Evolutionary conservation across 1,139 yeast genomes (phyloP), one percentile per base, ranked within the genome.

Genomic region (Yamadazyma sp.): DNA sequence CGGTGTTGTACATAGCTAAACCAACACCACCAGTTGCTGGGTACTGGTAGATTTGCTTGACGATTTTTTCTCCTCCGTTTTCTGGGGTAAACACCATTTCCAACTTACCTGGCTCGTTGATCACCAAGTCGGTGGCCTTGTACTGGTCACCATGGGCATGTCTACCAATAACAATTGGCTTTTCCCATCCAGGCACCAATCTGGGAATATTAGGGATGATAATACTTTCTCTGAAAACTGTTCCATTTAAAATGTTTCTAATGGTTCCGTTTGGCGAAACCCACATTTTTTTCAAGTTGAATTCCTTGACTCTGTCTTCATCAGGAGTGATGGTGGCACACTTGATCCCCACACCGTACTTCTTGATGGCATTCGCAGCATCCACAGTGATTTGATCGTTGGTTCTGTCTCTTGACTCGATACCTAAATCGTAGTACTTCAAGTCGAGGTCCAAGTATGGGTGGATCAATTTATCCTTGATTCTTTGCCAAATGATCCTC

Each of bases 261-360:
- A 90, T 86, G 34, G 97, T 90, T 51, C 97, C 97, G 65, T 90
- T 90, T 50, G 97, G 97, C 17, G 96, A 87, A 41, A 86, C 76
- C 97, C 97, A 90, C 97, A 90, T 90, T 65, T 89, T 84, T 69
- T 89, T 89, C 64, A 90, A 78, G 45, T 76, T 70, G 63, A 88
- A 90, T 67, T 90, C 97, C 64, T 86, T 69, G 39, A 90, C 97
- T 54, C 97, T 80, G 31, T 86, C 90, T 70, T 90, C 97, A 62
- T 90, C 97, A 7, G 97, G 97, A n/a, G 97, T 90, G 62, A 90
- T 90, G 41, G 97, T 90, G 37, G 97, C 97, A 70, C 97, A 90
- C 71, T 90, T 90, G 56, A 90, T 85, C 44, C 95, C 97, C 35
- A 90, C 97, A 41, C 89, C 87, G 62, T 87, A 83, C 67, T 89